A percentile compares a stretch with the other conserved stretches of the same genome.
These are phyloP conservation scores for Geotrichum citri-aurantii DNA, from an alignment of 1,139 yeast genomes.

Conservation along the genomic window DNA sequence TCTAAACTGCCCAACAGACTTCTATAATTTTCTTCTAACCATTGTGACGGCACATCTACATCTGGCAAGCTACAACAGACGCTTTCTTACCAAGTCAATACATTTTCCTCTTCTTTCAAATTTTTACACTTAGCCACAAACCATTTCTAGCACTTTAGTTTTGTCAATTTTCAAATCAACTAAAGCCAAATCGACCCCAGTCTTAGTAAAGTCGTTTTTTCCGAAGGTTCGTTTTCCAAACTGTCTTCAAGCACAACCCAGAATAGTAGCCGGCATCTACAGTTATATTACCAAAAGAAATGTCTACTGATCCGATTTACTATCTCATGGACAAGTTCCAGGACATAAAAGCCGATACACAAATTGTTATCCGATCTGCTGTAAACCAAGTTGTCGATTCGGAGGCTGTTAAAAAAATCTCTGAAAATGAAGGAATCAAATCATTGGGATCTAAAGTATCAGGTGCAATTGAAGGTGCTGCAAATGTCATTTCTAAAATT, in stretches of 20 bases:
- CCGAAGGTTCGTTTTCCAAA: neutral
- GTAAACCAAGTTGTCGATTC: constrained; percentile 24
- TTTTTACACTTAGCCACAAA: neutral
- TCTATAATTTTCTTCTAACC: no score
- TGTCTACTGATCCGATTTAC: constrained; percentile 21
- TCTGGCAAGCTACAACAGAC: no score
- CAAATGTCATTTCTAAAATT: constrained; percentile 5
- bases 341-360: constrained; percentile 24
- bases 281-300: neutral
- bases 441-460: constrained; percentile 9
- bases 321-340: constrained; percentile 22
- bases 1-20: neutral
- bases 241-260: neutral
- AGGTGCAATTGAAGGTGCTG: constrained; percentile 10
- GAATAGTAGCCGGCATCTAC: neutral
- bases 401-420: constrained; percentile 19
- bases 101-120: no score
- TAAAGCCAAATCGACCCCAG: neutral
- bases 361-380: constrained; percentile 24
- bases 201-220: neutral
- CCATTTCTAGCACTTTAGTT: neutral
- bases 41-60: no score
- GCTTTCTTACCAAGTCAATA: no score
- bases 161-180: neutral
- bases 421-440: constrained; percentile 14